Conservation (phyloP, 169 alveolate genomes). For the Perkinsus marinus region DNA sequence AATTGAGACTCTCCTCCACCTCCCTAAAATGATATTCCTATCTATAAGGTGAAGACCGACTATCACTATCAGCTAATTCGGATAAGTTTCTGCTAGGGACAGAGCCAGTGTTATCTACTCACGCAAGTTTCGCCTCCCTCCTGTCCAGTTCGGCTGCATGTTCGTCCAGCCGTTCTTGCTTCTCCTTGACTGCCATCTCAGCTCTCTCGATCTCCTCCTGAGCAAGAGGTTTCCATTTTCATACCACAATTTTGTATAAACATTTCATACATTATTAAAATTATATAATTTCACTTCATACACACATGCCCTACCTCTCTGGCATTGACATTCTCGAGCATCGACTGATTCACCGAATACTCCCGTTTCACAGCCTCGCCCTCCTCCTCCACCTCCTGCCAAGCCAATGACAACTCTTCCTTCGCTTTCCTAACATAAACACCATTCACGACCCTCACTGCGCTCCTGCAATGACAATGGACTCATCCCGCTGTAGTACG, state of each 20-base stretch:
- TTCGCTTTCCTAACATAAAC: background rate
- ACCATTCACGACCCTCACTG: background rate
- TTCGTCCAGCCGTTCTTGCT: background rate
- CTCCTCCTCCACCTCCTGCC: background rate
- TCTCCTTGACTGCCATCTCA: background rate
- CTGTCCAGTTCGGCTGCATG: background rate
- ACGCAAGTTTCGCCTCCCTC: background rate
- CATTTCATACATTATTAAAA: no score
- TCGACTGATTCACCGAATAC: background rate
- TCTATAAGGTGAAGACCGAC: no score
- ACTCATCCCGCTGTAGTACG: no score
- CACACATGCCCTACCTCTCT: background rate
- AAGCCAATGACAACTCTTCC: background rate
- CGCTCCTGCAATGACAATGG: no score
- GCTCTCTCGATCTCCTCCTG: background rate
- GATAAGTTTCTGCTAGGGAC: no score
- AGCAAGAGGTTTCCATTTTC: no score
- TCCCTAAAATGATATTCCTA: no score
- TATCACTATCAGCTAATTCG: no score
- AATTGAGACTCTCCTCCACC: no score
- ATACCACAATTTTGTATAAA: no score
- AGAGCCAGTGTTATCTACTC: no score
- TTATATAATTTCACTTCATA: no score
- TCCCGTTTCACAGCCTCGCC: background rate
- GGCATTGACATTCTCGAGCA: background rate